Base-by-base conservation (phyloP, 192 early-diverging fungal species). In the Linderina pennispora region DNA sequence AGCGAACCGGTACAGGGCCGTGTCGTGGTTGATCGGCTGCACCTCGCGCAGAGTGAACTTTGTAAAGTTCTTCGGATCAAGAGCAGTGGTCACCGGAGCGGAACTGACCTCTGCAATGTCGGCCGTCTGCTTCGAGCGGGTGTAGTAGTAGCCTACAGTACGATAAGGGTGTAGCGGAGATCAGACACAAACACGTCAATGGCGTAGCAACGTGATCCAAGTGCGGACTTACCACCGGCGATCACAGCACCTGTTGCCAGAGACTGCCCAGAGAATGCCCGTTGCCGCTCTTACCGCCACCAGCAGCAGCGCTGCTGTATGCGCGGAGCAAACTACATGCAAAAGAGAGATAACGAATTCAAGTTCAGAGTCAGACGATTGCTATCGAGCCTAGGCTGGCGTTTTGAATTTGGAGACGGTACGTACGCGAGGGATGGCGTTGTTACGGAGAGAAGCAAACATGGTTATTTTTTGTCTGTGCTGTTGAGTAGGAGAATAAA, bases 1-100 rank as follows among this genome's bases (percentile, higher is more conserved):
- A 4, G 55, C 77, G 49, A 93, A 89, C 23, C 81, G 74, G 71
- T 80, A 84, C 26, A 66, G 44, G 0, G 65, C 68, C 23, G 84
- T 85, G 55, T 89, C 78, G 61, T 88, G 77, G 57, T 83, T 88
- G 58, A 92, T 75, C 6, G 74, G 73, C 36, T 77, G 36, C 25
- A 49, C 40, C 40, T 61, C 65, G 57, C 55, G 43, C 28, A 77
- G 69, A 37, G 43, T 72, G 45, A 77, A 77, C 20, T 41, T 31
- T 1, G 50, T 32, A 48, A 77, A 77, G 46, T 54, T 58, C n/a
- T 39, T 55, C 18, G 63, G 56, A 31, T 76, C 56, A 36, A 74
- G 64, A 2, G 58, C 70, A 28, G 31, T 50, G 14, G 50, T 45
- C 25, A 38, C 58, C 8, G 59, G 51, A 9, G 7, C 35, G 37